A percentile compares a stretch with the other conserved stretches of the same genome.
phyloP scores from a whole-genome alignment of 2,329 filamentous ascomycete species.

The Cercospora zeae-maydis region DNA sequence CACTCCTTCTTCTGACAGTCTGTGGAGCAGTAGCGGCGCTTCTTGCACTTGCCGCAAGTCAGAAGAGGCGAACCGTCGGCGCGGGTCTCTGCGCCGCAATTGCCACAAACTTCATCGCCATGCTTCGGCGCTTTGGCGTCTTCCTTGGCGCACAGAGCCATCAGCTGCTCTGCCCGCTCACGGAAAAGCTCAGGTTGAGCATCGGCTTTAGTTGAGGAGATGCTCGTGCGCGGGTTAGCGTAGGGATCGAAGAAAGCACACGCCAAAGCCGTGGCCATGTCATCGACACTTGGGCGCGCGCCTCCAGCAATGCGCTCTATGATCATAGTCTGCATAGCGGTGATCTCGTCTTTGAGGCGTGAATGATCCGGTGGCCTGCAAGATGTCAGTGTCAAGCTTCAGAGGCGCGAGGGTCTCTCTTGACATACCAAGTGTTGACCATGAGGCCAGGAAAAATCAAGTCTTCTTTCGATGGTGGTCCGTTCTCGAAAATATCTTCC shows the following conservation, averaged over 20 bases:
- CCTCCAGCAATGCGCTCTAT: background rate
- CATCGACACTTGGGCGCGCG: background rate
- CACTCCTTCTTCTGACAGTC: constrained; percentile 56
- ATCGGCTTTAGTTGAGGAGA: constrained; percentile 3
- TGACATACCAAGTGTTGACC: background rate
- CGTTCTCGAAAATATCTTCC: background rate
- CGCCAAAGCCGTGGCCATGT: background rate
- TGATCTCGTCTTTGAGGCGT: background rate
- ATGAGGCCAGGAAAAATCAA: background rate
- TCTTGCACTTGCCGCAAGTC: constrained; percentile 20
- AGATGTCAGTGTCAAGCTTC: background rate
- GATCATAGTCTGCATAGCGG: background rate
- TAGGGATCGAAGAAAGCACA: constrained; percentile 1
- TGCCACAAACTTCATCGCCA: background rate
- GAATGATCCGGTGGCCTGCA: background rate
- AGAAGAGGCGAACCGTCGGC: background rate
- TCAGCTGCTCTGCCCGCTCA: background rate
- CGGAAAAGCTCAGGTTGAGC: background rate
- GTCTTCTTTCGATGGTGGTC: background rate
- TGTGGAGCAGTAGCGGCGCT: constrained; percentile 47
- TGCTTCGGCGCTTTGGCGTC: background rate
- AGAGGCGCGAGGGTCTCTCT: background rate
- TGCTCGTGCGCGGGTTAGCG: background rate
- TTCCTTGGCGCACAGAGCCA: background rate
- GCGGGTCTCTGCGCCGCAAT: background rate